Base-by-base conservation (phyloP, 2,329 filamentous ascomycete species). In the Trichoderma sp. region DNA sequence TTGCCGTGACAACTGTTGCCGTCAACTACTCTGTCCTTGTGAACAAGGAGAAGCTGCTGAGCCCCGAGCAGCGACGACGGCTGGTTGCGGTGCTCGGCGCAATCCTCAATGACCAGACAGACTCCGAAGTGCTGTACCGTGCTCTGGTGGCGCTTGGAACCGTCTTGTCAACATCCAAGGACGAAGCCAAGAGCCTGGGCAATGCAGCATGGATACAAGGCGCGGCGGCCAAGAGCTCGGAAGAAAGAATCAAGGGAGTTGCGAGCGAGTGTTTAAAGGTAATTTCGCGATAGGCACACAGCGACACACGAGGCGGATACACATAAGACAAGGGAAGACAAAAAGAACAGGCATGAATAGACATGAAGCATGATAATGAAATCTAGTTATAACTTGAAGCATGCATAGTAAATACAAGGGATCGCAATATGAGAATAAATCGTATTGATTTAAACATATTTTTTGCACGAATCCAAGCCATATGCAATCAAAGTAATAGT, bases 11-110 rank as follows among this genome's bases (percentile, higher is more conserved):
- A 1, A 97, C 96, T 0, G 84, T 93, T 0, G 90, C 91, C 70
- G 90, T 98, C 77, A 98, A 99, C 80, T 91, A 92, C 72, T 85
- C 93, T 0, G 93, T 97, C 1, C 85, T 94, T 13, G 85, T 92
- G 10, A 72, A 81, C 34, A 81, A 81, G 63, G 79, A 84, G 72
- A 83, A 78, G 70, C 79, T 80, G 69, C 78, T 78, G 68, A 75
- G 68, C 37, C 76, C 69, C 39, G 78, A 74, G 60, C 76, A 77
- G 39, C 77, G 77, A 21, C 77, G 77, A 21, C 75, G 78, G 11
- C 80, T 93, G 5, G 76, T 93, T 2, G 84, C 88, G 34, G 84
- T 90, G 5, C 79, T 94, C 0, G 85, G 85, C 1, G 83, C 84
- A 68, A 85, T 95, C 1, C 79, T 97, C 1, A 81, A 83, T 6